Percentiles rank a stretch among this genome's conserved stretches.
Conservation (phyloP, 768 basidiomycete species). For the Hypholoma fasciculare region DNA sequence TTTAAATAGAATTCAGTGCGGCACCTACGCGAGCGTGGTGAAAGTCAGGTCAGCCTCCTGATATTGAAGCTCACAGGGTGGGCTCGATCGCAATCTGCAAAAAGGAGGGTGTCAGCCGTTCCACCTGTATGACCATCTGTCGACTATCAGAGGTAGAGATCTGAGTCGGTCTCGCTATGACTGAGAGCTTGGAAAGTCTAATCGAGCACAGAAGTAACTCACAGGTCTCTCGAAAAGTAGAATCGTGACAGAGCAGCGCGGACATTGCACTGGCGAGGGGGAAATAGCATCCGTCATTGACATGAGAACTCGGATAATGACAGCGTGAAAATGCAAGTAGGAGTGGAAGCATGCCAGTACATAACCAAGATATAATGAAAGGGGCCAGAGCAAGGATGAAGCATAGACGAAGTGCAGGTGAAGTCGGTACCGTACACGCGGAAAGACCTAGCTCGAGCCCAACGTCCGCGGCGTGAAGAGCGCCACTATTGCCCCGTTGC, state of each 20-base stretch:
- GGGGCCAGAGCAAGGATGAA: neutral
- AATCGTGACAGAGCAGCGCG: neutral
- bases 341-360: neutral
- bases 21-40: too few species aligned
- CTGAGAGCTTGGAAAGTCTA: neutral
- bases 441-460: neutral
- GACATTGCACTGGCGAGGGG: neutral
- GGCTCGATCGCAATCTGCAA: too few species aligned
- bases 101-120: too few species aligned
- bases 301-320: neutral
- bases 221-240: neutral
- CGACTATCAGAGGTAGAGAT: too few species aligned
- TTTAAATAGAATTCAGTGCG: too few species aligned
- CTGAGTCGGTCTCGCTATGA: too few species aligned
- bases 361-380: neutral
- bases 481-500: constrained; percentile 70
- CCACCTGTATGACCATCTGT: too few species aligned
- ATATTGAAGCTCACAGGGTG: too few species aligned
- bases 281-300: neutral
- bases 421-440: neutral
- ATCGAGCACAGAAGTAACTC: neutral
- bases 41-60: too few species aligned
- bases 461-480: constrained; percentile 5
- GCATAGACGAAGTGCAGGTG: neutral
- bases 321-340: neutral